phyloP scores from a whole-genome alignment of 1,284 basidiomycete genomes.

The Ganoderma sp. region DNA sequence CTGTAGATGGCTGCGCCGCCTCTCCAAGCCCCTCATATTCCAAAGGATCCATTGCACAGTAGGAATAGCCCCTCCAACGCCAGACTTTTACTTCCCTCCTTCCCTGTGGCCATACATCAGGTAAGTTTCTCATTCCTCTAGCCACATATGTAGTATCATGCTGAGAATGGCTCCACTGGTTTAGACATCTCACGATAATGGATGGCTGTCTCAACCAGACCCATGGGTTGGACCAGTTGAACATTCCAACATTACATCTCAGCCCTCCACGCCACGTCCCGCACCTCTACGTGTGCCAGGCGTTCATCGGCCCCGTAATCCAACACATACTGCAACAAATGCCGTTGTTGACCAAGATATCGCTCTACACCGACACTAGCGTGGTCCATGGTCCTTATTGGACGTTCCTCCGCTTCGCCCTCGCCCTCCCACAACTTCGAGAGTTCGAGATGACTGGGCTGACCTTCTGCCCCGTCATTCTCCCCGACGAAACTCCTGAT shows the following conservation, averaged over 20 bases:
- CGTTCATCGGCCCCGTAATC: neutral
- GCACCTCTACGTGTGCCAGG: neutral
- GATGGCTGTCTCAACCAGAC: neutral
- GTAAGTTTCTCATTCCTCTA: neutral
- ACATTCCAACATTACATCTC: neutral
- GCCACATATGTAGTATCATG: too few relatives aligned
- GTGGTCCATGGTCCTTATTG: neutral
- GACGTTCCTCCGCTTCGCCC: neutral
- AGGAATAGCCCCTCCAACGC: neutral
- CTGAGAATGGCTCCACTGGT: neutral
- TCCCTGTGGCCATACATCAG: neutral
- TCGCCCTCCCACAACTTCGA: neutral
- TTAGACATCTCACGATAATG: neutral
- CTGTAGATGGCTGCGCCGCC: neutral
- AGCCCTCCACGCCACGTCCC: neutral
- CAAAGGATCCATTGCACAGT: neutral
- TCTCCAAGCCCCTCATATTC: neutral
- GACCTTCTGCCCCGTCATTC: neutral
- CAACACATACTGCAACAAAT: neutral
- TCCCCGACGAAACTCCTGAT: neutral
- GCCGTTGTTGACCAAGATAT: neutral
- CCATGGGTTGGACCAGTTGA: neutral
- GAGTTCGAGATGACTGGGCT: constrained; percentile 1
- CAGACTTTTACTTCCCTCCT: neutral
- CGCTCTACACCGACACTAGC: neutral